phyloP scores from a whole-genome alignment of 2,329 filamentous ascomycete genomes.

The Fusarium goolgardi region DNA sequence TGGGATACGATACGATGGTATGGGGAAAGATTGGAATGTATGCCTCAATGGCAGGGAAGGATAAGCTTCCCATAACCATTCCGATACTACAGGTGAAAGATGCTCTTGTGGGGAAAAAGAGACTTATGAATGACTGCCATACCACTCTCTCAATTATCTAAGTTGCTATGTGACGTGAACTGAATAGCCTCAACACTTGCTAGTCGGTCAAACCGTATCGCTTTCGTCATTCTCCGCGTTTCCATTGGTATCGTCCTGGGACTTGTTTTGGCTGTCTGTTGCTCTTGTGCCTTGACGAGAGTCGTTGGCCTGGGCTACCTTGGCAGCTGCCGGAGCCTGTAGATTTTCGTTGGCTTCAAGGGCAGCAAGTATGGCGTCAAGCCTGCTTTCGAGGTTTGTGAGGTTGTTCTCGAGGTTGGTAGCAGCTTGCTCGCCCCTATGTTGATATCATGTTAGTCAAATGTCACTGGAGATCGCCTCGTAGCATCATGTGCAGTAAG shows the following conservation, averaged over 20 bases:
- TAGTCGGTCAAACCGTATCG: slow-evolving; percentile 7
- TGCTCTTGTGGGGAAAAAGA: slow-evolving; percentile 8
- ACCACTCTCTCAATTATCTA: not conserved
- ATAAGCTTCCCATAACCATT: slow-evolving; percentile 11
- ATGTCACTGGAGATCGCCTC: slow-evolving; percentile 1
- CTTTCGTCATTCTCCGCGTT: slow-evolving; percentile 11
- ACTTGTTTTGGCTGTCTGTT: slow-evolving; percentile 7
- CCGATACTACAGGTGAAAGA: slow-evolving; percentile 16
- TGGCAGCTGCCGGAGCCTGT: slow-evolving; percentile 10
- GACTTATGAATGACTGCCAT: slow-evolving; percentile 9
- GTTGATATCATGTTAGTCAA: slow-evolving; percentile 34
- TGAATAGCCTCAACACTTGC: not conserved
- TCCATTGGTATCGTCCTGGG: slow-evolving; percentile 8
- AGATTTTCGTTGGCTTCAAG: slow-evolving; percentile 52
- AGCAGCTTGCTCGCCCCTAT: slow-evolving; percentile 66
- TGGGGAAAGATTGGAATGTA: slow-evolving; percentile 4
- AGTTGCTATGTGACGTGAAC: slow-evolving; percentile 3
- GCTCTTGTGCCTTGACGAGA: not conserved
- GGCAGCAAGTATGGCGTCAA: slow-evolving; percentile 65
- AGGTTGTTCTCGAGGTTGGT: slow-evolving; percentile 65
- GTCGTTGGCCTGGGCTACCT: not conserved
- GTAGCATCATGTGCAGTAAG: not conserved
- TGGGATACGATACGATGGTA: slow-evolving; percentile 15
- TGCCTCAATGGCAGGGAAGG: slow-evolving; percentile 9
- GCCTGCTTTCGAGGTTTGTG: slow-evolving; percentile 63